Base-by-base conservation (phyloP, 1,284 basidiomycete genomes). In the Apiotrichum gracile region DNA sequence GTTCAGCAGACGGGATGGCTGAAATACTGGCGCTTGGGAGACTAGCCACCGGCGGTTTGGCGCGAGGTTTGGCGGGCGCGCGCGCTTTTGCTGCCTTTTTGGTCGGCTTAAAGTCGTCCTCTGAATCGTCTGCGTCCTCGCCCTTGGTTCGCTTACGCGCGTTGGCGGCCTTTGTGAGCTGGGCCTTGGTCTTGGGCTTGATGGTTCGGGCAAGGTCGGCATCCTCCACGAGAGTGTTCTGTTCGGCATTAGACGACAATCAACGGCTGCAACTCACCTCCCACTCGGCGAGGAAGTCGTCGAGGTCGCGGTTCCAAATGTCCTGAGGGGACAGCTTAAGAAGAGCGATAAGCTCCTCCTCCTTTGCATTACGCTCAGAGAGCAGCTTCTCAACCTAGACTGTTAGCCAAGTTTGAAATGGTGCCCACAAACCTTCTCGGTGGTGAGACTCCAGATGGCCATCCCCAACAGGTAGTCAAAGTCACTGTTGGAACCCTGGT, bases 401-500 rank as follows among this genome's bases (percentile, higher is more conserved):
- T 17, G 41, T 43, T n/a, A 43, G 41, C 17, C 92, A 86, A 92
- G 10, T 21, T 17, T 29, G 5, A 5, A 38, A 21, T 19, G 13
- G 27, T 33, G 45, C 16, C 35, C 17, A 49, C 88, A 6, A 10
- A 43, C 91, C 84, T 88, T 94, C 77, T 98, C 94, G 63, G 82
- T 85, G 1, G 96, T 98, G 77, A 98, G 79, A 76, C 86, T 97
- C 80, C 85, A 93, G 70, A 98, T 93, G 6, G 89, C 78, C 94
- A 99, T 98, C 26, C 88, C 85, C 55, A 99, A 78, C 56, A 98
- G 76, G 76, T 99, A 98, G 73, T 99, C 94, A 68, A 80, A 99
- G 75, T 97, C 96, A 38, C 81, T 82, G 19, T 79, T 73, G 6
- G 75, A 69, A 19, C 78, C 80, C 21, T 73, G 74, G n/a, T 78